A percentile compares a stretch with the other conserved stretches of the same genome.
Evolutionary conservation across 306 rosid species (phyloP).

Genomic region (Vigna angularis): DNA sequence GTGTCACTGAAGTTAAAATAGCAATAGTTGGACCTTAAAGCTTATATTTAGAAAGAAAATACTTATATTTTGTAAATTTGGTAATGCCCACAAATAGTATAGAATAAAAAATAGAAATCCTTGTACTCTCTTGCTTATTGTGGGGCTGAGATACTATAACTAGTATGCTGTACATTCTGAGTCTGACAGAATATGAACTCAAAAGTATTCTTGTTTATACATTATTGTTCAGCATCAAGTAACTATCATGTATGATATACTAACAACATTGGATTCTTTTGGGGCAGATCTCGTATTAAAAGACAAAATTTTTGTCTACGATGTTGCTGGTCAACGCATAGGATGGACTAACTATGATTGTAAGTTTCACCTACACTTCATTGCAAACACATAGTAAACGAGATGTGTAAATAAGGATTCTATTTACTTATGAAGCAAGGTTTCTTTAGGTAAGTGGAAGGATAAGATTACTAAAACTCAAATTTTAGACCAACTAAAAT

Average conservation of each 20-base stretch:
- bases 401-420: slow-evolving; percentile 3
- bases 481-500: neutral
- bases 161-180: neutral
- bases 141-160: neutral
- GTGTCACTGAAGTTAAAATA: slow-evolving; percentile 23
- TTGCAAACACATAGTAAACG: neutral
- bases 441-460: neutral
- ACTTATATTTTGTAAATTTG: neutral
- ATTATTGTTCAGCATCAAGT: neutral
- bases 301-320: slow-evolving; percentile 86
- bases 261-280: slow-evolving; percentile 28
- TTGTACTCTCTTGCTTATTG: neutral
- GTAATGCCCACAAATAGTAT: neutral
- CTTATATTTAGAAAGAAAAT: slow-evolving; percentile 13
- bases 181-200: neutral
- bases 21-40: slow-evolving; percentile 8
- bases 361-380: slow-evolving; percentile 58
- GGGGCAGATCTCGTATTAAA: slow-evolving; percentile 85
- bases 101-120: neutral
- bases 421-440: neutral
- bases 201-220: neutral
- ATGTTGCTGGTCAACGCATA: slow-evolving; percentile 77
- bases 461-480: neutral
- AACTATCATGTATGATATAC: neutral
- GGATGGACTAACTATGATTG: slow-evolving; percentile 96